phyloP scores from a whole-genome alignment of 2,329 filamentous ascomycete genomes.

The Aspergillus oerlinghausenensis region DNA sequence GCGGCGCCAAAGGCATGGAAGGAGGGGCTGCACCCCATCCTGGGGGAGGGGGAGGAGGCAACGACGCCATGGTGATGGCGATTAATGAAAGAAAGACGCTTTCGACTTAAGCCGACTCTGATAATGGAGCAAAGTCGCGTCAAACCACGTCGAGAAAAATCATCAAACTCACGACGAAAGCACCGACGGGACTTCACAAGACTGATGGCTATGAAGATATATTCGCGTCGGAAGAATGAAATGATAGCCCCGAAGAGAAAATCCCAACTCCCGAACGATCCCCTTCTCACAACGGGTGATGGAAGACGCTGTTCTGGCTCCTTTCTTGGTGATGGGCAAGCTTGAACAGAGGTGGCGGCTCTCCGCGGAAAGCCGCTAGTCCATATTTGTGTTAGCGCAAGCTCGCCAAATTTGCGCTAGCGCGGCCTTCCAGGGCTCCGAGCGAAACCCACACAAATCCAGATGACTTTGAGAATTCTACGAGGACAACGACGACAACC shows the following conservation, averaged over 20 bases:
- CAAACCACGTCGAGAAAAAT: constrained; percentile 24
- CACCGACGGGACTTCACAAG: constrained; percentile 9
- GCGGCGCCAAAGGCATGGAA: constrained; percentile 59
- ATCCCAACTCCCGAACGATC: constrained; percentile 18
- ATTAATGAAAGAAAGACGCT: constrained; percentile 20
- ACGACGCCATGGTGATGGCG: constrained; percentile 50
- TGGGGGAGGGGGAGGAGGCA: constrained; percentile 64
- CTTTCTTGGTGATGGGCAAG: constrained; percentile 20
- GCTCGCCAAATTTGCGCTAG: constrained; percentile 37
- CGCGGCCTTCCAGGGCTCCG: constrained; percentile 37
- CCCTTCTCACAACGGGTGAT: constrained; percentile 28
- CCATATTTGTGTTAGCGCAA: constrained; percentile 23
- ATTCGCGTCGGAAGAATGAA: constrained; percentile 7
- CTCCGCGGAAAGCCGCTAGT: constrained; percentile 19
- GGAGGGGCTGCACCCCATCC: constrained; percentile 56
- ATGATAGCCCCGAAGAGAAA: constrained; percentile 14
- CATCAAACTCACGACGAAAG: constrained; percentile 15
- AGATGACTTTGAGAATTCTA: constrained; percentile 37
- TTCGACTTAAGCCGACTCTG: constrained; percentile 24
- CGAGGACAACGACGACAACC: constrained; percentile 40
- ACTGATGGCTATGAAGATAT: not conserved
- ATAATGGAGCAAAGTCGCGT: constrained; percentile 28
- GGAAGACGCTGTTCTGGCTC: constrained; percentile 16
- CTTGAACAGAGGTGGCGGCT: constrained; percentile 38
- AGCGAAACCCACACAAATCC: constrained; percentile 44